phyloP scores from a whole-genome alignment of 2,329 filamentous ascomycete species.

The Trichoderma koningii region DNA sequence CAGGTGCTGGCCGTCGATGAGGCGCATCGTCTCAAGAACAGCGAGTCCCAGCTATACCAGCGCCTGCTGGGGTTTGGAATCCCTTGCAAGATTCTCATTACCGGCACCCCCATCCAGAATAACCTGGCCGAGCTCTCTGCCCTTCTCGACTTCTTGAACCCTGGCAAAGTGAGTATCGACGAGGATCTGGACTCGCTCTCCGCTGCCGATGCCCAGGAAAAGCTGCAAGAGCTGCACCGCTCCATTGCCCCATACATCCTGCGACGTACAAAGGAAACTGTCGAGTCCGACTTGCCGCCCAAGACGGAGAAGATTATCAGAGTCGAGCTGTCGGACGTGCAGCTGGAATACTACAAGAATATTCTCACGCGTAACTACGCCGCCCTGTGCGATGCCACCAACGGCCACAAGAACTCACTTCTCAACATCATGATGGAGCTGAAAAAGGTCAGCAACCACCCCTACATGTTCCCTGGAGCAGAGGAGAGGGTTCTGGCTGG shows the following conservation, averaged over 20 bases:
- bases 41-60: slow-evolving; percentile 88
- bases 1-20: slow-evolving; percentile 96
- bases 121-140: slow-evolving; percentile 91
- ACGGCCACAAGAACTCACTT: slow-evolving; percentile 89
- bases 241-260: slow-evolving; percentile 93
- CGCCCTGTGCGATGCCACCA: slow-evolving; percentile 85
- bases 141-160: slow-evolving; percentile 93
- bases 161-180: slow-evolving; percentile 88
- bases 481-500: slow-evolving; percentile 86
- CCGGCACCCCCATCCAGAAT: slow-evolving; percentile 96
- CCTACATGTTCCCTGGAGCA: slow-evolving; percentile 94
- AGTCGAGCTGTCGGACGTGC: slow-evolving; percentile 93
- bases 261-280: slow-evolving; percentile 93
- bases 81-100: slow-evolving; percentile 88
- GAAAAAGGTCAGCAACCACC: slow-evolving; percentile 98
- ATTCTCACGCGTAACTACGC: slow-evolving; percentile 96
- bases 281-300: slow-evolving; percentile 92
- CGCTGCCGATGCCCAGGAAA: slow-evolving; percentile 78
- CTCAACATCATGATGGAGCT: slow-evolving; percentile 99
- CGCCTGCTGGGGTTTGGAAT: slow-evolving; percentile 84
- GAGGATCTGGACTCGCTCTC: slow-evolving; percentile 81
- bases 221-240: slow-evolving; percentile 81
- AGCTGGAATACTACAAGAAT: slow-evolving; percentile 98
- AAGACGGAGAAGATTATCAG: slow-evolving; percentile 99
- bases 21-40: slow-evolving; percentile 94